Evolutionary conservation across 257 asterid species (phyloP), one percentile per base, ranked within the genome.

Genomic region (Rhazya stricta): DNA sequence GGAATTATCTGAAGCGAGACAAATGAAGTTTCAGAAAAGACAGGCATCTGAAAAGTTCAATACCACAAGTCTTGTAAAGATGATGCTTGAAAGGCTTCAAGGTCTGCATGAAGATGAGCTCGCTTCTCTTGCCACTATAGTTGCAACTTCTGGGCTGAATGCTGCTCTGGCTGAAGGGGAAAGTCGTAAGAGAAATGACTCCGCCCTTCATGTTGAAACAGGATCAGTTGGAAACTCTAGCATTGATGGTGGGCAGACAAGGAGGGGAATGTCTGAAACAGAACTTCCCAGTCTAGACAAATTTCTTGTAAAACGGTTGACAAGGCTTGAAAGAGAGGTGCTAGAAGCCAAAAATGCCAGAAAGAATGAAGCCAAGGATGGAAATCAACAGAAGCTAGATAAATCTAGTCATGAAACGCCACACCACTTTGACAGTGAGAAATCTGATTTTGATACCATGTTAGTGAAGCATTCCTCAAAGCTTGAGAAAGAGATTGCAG

Each of bases 91-190:
- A 77, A 87, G 99, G 77, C 91, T 95, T 75, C 84, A 83, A 76
- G 74, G 89, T 77, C 86, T 95, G 78, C 88, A 87, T 77, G 99
- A 92, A 81, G 90, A 91, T 15, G 96, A 90, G 78, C 97, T 95
- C 81, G 87, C 92, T 77, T 95, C 99, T 71, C 96, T 92, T 77
- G 98, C 99, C n/a, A 92, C 92, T 53, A 87, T 95, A 75, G 98
- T 95, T 37, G 98, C 98, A 19, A 91, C 99, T 15, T 86, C 92
- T 81, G 97, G 99, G 72, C 86, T 94, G 73, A 89, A 81, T 81
- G 99, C 96, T 73, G 96, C 92, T 76, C 79, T 93, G 69, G 83
- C 93, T 56, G 89, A 85, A 83, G 85, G 65, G 8, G 85, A 76
- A 76, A 75, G 71, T 68, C 58, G 39, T 77, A 82, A 77, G 79